Conservation (phyloP, 352 stramenopile species). For the Phytophthora vignae region DNA sequence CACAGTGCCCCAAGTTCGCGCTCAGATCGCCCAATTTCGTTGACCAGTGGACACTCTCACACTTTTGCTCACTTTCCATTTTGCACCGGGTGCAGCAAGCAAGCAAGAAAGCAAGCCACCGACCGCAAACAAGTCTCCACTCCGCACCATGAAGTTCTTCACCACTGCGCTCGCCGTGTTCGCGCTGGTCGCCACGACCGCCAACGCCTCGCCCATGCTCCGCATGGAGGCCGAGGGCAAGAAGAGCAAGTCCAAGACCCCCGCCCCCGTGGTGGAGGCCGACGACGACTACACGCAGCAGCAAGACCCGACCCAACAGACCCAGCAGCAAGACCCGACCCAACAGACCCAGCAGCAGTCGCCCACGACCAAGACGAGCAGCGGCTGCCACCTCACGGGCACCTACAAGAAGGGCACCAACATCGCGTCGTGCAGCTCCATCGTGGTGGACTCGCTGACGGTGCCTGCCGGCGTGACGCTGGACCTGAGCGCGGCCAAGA, state of each 20-base stretch:
- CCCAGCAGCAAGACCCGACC: slow-evolving; percentile 10
- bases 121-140: slow-evolving; percentile 1
- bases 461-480: slow-evolving; percentile 21
- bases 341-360: slow-evolving; percentile 2
- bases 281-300: slow-evolving; percentile 1
- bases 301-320: too few species aligned
- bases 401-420: slow-evolving; percentile 37
- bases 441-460: slow-evolving; percentile 25
- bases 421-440: slow-evolving; percentile 36
- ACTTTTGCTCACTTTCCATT: slow-evolving; percentile 20
- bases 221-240: slow-evolving; percentile 18
- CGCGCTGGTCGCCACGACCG: slow-evolving; percentile 6
- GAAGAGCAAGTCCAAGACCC: background rate
- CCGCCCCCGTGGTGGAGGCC: too few species aligned
- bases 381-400: slow-evolving; percentile 31
- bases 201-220: slow-evolving; percentile 27
- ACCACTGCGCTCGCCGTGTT: slow-evolving; percentile 14
- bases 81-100: slow-evolving; percentile 6
- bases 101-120: background rate
- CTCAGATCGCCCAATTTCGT: too few species aligned
- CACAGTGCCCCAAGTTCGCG: background rate
- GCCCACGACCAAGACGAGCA: background rate
- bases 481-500: slow-evolving; percentile 37
- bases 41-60: background rate
- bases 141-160: slow-evolving; percentile 23